Percentiles rank a stretch among this genome's conserved stretches.
These are phyloP conservation scores for Hemisphaericaspora xylofermentans DNA, from an alignment of 1,139 yeast genomes.

Conservation along the genomic window DNA sequence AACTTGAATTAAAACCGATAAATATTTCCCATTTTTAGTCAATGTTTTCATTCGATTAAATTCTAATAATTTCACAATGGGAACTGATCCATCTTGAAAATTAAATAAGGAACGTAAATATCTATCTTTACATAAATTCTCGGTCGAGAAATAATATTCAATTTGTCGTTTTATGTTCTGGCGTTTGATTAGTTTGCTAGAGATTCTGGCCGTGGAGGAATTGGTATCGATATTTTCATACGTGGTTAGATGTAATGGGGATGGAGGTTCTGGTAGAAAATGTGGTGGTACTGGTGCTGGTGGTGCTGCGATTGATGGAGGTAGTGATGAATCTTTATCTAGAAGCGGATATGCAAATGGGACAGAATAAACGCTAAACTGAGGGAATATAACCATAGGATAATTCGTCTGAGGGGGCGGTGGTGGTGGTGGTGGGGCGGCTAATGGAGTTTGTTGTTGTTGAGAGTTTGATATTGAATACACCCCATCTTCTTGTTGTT, in stretches of 20 bases:
- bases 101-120: slow-evolving; percentile 23
- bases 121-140: slow-evolving; percentile 25
- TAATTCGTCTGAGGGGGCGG: not conserved
- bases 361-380: slow-evolving; percentile 5
- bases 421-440: no score
- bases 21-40: slow-evolving; percentile 21
- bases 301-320: not conserved
- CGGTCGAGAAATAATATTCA: slow-evolving; percentile 26
- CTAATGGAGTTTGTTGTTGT: not conserved
- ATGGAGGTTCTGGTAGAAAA: not conserved
- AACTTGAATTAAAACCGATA: slow-evolving; percentile 15
- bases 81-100: slow-evolving; percentile 19
- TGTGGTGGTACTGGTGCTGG: not conserved
- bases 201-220: slow-evolving; percentile 1
- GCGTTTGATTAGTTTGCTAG: slow-evolving; percentile 1
- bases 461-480: no score
- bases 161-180: slow-evolving; percentile 19
- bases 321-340: not conserved
- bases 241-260: not conserved
- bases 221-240: not conserved
- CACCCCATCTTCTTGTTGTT: no score
- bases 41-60: slow-evolving; percentile 20
- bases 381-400: slow-evolving; percentile 6
- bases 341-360: not conserved
- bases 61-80: slow-evolving; percentile 17